These are phyloP conservation scores for Lagenidium sp. DNA, from an alignment of 352 stramenopile species.

Conservation along the genomic window DNA sequence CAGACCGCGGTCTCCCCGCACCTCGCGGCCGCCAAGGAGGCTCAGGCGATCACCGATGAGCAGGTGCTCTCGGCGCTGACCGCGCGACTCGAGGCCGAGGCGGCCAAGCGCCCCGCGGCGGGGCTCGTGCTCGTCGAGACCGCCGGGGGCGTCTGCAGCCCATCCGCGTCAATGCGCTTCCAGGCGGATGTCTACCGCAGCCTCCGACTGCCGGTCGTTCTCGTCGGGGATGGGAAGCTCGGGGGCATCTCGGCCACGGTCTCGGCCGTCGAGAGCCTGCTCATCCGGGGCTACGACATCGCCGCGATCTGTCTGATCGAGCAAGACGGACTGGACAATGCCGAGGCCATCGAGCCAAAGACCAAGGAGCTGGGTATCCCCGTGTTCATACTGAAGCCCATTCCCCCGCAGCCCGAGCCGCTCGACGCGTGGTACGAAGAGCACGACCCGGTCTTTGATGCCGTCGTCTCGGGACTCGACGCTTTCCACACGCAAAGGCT, in stretches of 20 bases:
- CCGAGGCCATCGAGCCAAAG: conserved; percentile 45
- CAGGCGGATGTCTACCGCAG: conserved; percentile 93
- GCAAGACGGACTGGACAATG: conserved; percentile 61
- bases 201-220: conserved; percentile 85
- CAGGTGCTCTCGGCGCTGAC: conserved; percentile 73
- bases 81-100: conserved; percentile 21
- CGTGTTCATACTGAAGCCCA: conserved; percentile 58
- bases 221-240: conserved; percentile 95
- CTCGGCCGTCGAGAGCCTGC: conserved; percentile 88
- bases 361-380: conserved; percentile 60
- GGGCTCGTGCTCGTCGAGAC: conserved; percentile 90
- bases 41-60: conserved; percentile 81
- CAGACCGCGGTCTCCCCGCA: conserved; percentile 93
- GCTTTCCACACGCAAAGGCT: conserved; percentile 48
- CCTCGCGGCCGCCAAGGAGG: conserved; percentile 85
- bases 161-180: conserved; percentile 70
- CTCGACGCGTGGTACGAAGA: conserved; percentile 58
- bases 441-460: conserved; percentile 37
- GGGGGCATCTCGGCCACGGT: conserved; percentile 95
- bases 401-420: conserved; percentile 69
- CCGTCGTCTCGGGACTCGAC: conserved; percentile 37
- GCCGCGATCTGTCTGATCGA: conserved; percentile 77
- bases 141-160: conserved; percentile 92
- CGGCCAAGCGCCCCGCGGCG: conserved; percentile 24
- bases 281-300: conserved; percentile 89